These are phyloP conservation scores for Colletotrichum tropicale DNA, from an alignment of 2,329 filamentous ascomycete genomes.

Conservation along the genomic window DNA sequence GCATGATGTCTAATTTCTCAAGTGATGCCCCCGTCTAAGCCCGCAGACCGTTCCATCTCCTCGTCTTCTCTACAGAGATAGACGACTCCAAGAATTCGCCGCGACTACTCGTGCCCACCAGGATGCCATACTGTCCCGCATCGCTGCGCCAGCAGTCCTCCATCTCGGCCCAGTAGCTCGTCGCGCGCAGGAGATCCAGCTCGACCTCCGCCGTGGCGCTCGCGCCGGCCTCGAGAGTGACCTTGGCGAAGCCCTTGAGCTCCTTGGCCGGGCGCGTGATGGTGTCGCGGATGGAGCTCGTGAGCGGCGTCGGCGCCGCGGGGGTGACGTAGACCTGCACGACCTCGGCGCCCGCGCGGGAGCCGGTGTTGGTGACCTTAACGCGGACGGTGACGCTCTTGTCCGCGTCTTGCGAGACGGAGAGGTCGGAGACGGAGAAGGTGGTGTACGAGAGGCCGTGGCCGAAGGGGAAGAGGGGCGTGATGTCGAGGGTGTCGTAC, in stretches of 20 bases:
- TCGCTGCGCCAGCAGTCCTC: constrained; percentile 42
- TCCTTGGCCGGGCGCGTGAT: constrained; percentile 43
- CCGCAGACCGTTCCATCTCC: constrained; percentile 11
- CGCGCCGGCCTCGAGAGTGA: constrained; percentile 38
- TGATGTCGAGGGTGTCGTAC: constrained; percentile 56
- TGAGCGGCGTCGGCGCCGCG: constrained; percentile 23
- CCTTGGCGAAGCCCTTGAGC: constrained; percentile 48
- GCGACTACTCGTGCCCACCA: constrained; percentile 37
- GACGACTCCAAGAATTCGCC: constrained; percentile 22
- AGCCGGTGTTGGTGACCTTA: constrained; percentile 43
- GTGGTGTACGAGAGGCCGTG: constrained; percentile 71
- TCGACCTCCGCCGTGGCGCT: constrained; percentile 31
- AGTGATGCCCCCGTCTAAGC: neutral
- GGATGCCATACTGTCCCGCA: constrained; percentile 38
- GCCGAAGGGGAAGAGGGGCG: constrained; percentile 70
- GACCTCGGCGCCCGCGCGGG: constrained; percentile 28
- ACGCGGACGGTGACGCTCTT: constrained; percentile 36
- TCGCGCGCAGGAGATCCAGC: constrained; percentile 37
- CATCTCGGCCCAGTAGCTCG: constrained; percentile 45
- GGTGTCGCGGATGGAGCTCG: constrained; percentile 19
- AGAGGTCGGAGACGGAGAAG: constrained; percentile 60
- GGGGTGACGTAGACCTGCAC: constrained; percentile 34
- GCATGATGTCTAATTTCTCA: neutral
- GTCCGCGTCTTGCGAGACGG: constrained; percentile 32
- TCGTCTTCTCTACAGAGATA: constrained; percentile 16